These are phyloP conservation scores for Gossypioides kirkii DNA, from an alignment of 345 rosid genomes.

Conservation along the genomic window DNA sequence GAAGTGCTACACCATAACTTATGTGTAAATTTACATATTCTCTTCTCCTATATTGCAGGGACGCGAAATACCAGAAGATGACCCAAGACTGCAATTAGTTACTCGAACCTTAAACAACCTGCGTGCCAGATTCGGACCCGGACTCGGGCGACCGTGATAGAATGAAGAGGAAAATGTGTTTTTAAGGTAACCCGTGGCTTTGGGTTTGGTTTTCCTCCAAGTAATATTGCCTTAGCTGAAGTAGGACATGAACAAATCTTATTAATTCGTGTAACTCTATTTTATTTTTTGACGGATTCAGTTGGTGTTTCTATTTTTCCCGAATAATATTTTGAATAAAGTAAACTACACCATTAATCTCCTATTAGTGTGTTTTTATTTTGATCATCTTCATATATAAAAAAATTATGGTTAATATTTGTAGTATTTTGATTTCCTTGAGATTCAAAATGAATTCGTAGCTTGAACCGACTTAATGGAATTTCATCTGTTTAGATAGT, in stretches of 20 bases:
- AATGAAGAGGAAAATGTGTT: not conserved
- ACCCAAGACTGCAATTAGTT: slow-evolving; percentile 61
- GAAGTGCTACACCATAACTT: not conserved
- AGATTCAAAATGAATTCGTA: too few relatives aligned
- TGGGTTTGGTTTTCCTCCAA: too few relatives aligned
- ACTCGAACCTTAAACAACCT: slow-evolving; percentile 39
- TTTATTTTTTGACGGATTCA: not conserved
- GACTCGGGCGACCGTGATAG: not conserved
- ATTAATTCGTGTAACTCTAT: not conserved
- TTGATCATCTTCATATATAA: too few relatives aligned
- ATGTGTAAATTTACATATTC: not conserved
- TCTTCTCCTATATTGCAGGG: slow-evolving; percentile 34
- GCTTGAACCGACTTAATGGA: too few relatives aligned
- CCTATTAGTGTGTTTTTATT: too few relatives aligned
- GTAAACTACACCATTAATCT: too few relatives aligned
- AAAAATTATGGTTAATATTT: too few relatives aligned
- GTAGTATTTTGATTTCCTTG: too few relatives aligned
- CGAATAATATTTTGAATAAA: not conserved
- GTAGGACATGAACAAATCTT: not conserved
- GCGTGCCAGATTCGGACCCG: slow-evolving; percentile 34
- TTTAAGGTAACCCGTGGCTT: not conserved
- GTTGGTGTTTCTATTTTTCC: not conserved
- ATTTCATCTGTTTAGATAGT: too few relatives aligned
- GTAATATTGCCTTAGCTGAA: not conserved
- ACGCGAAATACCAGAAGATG: slow-evolving; percentile 74